Base-by-base conservation (phyloP, 257 asterid genomes). In the Coffea eugenioides region DNA sequence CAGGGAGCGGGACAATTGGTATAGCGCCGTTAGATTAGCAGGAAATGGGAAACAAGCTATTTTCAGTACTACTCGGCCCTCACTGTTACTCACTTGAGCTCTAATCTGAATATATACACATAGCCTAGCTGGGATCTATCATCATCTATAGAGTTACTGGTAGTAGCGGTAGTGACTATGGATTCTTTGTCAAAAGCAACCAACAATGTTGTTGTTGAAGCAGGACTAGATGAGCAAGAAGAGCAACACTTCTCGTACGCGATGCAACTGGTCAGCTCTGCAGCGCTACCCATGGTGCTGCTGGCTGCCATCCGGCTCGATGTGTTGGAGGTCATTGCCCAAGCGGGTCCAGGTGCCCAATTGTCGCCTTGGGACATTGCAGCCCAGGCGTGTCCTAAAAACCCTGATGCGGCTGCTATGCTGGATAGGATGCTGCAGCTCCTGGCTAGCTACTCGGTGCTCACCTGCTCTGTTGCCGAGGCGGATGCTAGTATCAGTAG, bases 341-440 rank as follows among this genome's bases (percentile, higher is more conserved):
- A 65, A 27, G 71, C 77, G 9, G 86, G 80, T 21, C 66, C 70
- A 13, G 82, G 80, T 10, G 81, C 81, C 4, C 79, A 68, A 21
- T 51, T 83, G 46, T 82, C 90, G n/a, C 68, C 89, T 68, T 74
- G 73, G 5, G 69, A 85, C 20, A 77, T 87, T 23, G 87, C 75
- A 0, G 54, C 80, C 1, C 78, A 59, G 0, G 62, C 85, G n/a
- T 81, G 84, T n/a, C 21, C 45, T 0, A 49, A 34, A 3, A 70
- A 64, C 56, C 76, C 75, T 4, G 77, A 56, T 31, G 86, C 89
- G 0, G 77, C 80, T 8, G 3, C 43, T 8, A 80, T 80, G 84
- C 75, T 85, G 4, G 91, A 86, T 56, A 49, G 84, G 61, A 84
- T 88, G 89, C 82, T 88, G 21, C 80, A 86, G 8, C 76, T 86